Evolutionary conservation across 345 rosid genomes (phyloP).

Genomic region (Cardamine resedifolia): DNA sequence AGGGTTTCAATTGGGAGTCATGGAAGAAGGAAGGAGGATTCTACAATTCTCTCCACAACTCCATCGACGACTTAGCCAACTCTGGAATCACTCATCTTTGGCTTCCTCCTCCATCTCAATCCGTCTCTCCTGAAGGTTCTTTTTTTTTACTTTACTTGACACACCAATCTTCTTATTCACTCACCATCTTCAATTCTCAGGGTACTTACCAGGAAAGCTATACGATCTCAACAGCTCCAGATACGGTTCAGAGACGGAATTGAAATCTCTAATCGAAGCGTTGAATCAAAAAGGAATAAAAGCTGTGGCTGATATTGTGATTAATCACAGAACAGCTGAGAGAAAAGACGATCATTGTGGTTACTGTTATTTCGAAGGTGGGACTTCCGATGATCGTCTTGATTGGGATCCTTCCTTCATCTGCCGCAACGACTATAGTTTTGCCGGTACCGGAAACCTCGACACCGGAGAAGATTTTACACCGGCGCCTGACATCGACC

Average conservation of each 20-base stretch:
- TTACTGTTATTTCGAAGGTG: slow-evolving; percentile 78
- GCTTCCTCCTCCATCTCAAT: slow-evolving; percentile 97
- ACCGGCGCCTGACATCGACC: slow-evolving; percentile 85
- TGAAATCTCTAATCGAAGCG: slow-evolving; percentile 54
- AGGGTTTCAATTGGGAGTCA: slow-evolving; percentile 97
- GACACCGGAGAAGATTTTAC: slow-evolving; percentile 56
- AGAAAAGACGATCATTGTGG: slow-evolving; percentile 64
- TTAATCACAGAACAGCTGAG: slow-evolving; percentile 84
- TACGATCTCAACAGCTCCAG: slow-evolving; percentile 73
- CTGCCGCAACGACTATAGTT: slow-evolving; percentile 51
- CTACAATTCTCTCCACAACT: slow-evolving; percentile 66
- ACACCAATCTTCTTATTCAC: neutral
- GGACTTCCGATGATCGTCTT: slow-evolving; percentile 68
- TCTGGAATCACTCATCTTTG: slow-evolving; percentile 84
- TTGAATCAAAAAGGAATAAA: slow-evolving; percentile 60
- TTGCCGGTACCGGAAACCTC: slow-evolving; percentile 65
- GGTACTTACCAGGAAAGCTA: slow-evolving; percentile 87
- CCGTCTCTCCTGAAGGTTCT: slow-evolving; percentile 61
- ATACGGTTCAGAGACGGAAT: slow-evolving; percentile 58
- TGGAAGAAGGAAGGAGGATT: slow-evolving; percentile 67
- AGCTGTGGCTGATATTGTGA: slow-evolving; percentile 77
- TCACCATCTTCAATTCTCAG: slow-evolving; percentile 29
- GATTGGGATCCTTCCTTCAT: slow-evolving; percentile 87
- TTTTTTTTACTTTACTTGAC: neutral
- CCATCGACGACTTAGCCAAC: slow-evolving; percentile 54